phyloP scores from a whole-genome alignment of 2,329 filamentous ascomycete species.

The Cladosporium halotolerans region DNA sequence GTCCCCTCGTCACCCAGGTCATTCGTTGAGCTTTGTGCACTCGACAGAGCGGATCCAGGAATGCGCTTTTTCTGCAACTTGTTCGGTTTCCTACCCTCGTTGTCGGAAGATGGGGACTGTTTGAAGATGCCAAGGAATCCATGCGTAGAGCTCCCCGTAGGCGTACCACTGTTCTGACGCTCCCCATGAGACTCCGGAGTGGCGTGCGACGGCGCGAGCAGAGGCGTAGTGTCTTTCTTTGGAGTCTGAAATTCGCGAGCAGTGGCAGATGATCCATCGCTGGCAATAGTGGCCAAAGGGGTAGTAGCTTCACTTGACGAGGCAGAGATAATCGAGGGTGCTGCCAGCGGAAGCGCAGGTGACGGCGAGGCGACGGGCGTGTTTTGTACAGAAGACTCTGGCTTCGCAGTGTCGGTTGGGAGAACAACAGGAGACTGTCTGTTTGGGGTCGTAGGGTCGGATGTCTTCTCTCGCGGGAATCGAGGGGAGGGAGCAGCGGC shows the following conservation, averaged over 20 bases:
- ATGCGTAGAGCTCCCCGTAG: conserved; percentile 24
- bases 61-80: conserved; percentile 87
- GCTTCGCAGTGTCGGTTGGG: conserved; percentile 17
- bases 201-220: conserved; percentile 25
- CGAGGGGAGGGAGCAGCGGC: conserved; percentile 63
- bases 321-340: conserved; percentile 35
- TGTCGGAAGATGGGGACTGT: conserved; percentile 55
- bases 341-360: conserved; percentile 25
- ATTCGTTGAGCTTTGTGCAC: conserved; percentile 82
- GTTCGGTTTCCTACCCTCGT: conserved; percentile 62
- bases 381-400: conserved; percentile 27
- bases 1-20: conserved; percentile 45
- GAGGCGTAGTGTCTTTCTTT: conserved; percentile 32
- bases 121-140: conserved; percentile 62
- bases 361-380: conserved; percentile 24
- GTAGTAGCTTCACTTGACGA: conserved; percentile 35
- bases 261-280: conserved; percentile 25
- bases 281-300: conserved; percentile 25
- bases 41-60: conserved; percentile 70
- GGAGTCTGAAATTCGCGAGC: conserved; percentile 26
- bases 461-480: conserved; percentile 51
- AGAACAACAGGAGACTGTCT: conserved; percentile 12
- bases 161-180: conserved; percentile 16
- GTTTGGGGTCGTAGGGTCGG: conserved; percentile 47
- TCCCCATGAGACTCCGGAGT: conserved; percentile 18